A percentile compares a stretch with the other conserved stretches of the same genome.
Evolutionary conservation across 129 eudicot species (phyloP).

Genomic region (Centella asiatica): DNA sequence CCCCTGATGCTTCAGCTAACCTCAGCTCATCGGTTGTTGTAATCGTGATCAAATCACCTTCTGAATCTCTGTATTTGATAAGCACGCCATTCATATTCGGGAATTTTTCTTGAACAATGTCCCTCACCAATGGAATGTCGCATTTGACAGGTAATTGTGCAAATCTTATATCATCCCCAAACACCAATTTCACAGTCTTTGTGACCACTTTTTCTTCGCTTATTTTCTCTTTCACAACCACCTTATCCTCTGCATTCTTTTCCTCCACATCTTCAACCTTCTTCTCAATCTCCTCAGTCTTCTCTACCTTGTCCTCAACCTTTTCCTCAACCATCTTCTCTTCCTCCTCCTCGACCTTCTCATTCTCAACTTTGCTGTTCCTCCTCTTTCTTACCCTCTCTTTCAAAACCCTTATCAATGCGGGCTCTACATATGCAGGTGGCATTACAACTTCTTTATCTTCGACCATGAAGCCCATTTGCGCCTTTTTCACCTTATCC

Average conservation of each 20-base stretch:
- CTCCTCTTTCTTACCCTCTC: conserved; percentile 46
- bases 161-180: conserved; percentile 83
- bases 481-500: conserved; percentile 44
- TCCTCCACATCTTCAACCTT: conserved; percentile 23
- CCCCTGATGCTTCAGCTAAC: conserved; percentile 52
- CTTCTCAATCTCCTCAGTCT: conserved; percentile 19
- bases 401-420: conserved; percentile 27
- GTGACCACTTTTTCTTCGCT: conserved; percentile 43
- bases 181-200: conserved; percentile 61
- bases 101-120: conserved; percentile 59
- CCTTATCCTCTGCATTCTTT: conserved; percentile 46
- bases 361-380: conserved; percentile 33
- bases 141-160: conserved; percentile 69
- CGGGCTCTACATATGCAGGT: conserved; percentile 28
- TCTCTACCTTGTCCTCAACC: conserved; percentile 24
- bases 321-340: neutral
- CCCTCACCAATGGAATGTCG: conserved; percentile 55
- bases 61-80: conserved; percentile 71
- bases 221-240: conserved; percentile 50
- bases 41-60: conserved; percentile 82
- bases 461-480: conserved; percentile 37
- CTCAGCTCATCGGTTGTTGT: conserved; percentile 72
- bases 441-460: conserved; percentile 37
- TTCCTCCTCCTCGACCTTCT: neutral
- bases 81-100: conserved; percentile 72